Conservation (phyloP, 768 basidiomycete genomes). For the Mycena rebaudengoi region DNA sequence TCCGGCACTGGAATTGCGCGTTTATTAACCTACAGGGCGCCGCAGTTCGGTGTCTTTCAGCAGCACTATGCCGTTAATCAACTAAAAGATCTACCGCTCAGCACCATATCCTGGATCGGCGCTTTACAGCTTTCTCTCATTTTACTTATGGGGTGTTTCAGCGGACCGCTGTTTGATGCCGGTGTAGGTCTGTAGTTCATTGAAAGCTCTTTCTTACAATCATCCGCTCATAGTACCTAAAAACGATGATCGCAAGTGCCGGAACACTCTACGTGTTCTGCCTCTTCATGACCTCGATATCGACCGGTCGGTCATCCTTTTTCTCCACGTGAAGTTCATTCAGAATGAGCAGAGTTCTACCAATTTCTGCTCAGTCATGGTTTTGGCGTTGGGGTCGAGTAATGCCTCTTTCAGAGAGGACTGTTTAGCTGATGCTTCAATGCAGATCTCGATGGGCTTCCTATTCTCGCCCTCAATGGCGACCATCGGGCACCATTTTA, state of each 20-base stretch:
- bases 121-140: constrained; percentile 30
- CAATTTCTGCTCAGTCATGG: constrained; percentile 44
- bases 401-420: neutral
- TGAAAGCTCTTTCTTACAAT: neutral
- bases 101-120: constrained; percentile 33
- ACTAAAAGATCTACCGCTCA: constrained; percentile 19
- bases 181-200: constrained; percentile 1
- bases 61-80: constrained; percentile 27
- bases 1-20: too few relatives aligned
- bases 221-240: constrained; percentile 14
- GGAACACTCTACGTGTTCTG: constrained; percentile 24
- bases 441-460: constrained; percentile 19
- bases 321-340: constrained; percentile 23
- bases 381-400: constrained; percentile 34
- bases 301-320: constrained; percentile 27
- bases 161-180: constrained; percentile 26
- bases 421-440: neutral
- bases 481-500: constrained; percentile 29
- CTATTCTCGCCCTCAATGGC: constrained; percentile 26
- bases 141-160: constrained; percentile 25
- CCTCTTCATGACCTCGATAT: constrained; percentile 24
- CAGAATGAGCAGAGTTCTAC: constrained; percentile 36
- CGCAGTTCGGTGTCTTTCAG: constrained; percentile 29
- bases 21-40: neutral
- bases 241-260: constrained; percentile 22